A percentile compares a stretch with the other conserved stretches of the same genome.
Evolutionary conservation across 768 basidiomycete species (phyloP).

Genomic region (Dioszegia hungarica): DNA sequence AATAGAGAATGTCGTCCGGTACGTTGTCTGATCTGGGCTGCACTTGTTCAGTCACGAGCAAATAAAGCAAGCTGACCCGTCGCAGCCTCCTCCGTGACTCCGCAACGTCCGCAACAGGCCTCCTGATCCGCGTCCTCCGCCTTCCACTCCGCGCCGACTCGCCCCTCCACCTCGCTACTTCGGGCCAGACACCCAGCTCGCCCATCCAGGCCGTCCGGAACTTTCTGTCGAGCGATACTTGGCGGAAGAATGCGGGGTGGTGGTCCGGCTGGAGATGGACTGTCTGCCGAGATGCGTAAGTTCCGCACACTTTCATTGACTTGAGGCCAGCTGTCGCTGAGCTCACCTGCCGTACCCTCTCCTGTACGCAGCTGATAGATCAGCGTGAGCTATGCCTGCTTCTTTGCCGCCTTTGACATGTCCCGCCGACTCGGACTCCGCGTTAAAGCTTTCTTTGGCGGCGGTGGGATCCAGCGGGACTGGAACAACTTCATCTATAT

Average conservation of each 20-base stretch:
- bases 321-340: too few relatives aligned
- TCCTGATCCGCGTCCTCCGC: constrained; percentile 15
- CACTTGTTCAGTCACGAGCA: too few relatives aligned
- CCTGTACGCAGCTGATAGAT: too few relatives aligned
- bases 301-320: too few relatives aligned
- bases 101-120: constrained; percentile 22
- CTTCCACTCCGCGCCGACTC: constrained; percentile 17
- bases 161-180: not conserved
- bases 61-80: not conserved
- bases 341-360: too few relatives aligned
- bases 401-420: constrained; percentile 47
- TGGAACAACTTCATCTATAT: constrained; percentile 26
- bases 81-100: constrained; percentile 34
- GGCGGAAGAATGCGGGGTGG: constrained; percentile 34
- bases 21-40: too few relatives aligned
- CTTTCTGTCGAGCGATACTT: constrained; percentile 32
- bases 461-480: constrained; percentile 9
- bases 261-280: constrained; percentile 46
- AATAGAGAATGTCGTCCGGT: constrained; percentile 46
- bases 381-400: constrained; percentile 39
- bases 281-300: constrained; percentile 40
- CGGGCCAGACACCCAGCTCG: constrained; percentile 11
- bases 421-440: constrained; percentile 37
- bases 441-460: constrained; percentile 41
- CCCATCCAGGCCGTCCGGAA: constrained; percentile 28